Conservation (phyloP, 805 yeast genomes). For the Hanseniaspora thailandica region DNA sequence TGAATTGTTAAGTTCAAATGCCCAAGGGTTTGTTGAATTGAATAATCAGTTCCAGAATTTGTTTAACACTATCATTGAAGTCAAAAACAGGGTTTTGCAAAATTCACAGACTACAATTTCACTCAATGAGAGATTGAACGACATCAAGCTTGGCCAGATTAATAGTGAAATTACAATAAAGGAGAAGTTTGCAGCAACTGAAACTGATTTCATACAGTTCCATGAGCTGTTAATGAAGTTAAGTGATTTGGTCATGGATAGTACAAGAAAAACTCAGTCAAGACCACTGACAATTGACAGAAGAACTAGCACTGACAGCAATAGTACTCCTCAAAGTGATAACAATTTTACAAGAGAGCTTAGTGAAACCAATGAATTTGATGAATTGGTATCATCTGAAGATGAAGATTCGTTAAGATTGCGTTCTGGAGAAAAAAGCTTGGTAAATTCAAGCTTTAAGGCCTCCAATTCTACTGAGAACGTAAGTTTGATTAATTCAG, state of each 20-base stretch:
- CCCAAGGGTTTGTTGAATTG: neutral
- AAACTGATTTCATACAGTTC: conserved; percentile 4
- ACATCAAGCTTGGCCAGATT: neutral
- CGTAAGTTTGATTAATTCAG: neutral
- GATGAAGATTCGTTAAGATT: conserved; percentile 21
- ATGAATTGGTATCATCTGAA: conserved; percentile 26
- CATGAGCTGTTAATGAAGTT: conserved; percentile 2
- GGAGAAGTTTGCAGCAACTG: conserved; percentile 9
- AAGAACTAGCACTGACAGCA: conserved; percentile 17
- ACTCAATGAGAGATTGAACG: neutral
- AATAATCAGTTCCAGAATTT: conserved; percentile 23
- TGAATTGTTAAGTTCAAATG: neutral
- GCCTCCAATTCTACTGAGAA: neutral
- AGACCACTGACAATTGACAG: conserved; percentile 12
- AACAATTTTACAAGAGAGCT: conserved; percentile 29
- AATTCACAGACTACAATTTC: neutral
- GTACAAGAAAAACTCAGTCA: neutral
- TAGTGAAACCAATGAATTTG: conserved; percentile 29
- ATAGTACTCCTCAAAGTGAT: conserved; percentile 18
- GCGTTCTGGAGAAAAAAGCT: neutral
- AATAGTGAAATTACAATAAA: conserved; percentile 18
- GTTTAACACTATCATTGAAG: conserved; percentile 20
- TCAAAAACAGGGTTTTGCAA: conserved; percentile 9
- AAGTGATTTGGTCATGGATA: neutral
- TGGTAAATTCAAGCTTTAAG: neutral